Conservation (phyloP, 768 basidiomycete genomes). For the Boletus sp. region DNA sequence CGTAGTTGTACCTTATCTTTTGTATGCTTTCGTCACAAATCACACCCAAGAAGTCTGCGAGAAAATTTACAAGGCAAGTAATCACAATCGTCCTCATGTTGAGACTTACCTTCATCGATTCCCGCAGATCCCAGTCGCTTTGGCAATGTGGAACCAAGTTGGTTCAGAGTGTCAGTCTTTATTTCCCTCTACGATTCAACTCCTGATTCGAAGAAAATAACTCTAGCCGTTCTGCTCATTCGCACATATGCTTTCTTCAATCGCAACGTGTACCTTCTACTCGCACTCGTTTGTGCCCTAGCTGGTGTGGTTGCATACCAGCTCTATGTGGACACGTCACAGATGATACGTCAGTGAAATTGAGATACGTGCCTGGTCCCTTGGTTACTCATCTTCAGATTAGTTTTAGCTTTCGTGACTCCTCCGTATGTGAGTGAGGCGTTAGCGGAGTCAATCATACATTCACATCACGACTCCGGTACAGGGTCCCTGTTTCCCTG, state of each 20-base stretch:
- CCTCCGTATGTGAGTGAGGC: conserved; percentile 52
- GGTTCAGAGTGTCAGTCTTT: conserved; percentile 64
- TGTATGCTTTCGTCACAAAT: conserved; percentile 73
- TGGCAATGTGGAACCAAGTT: conserved; percentile 88
- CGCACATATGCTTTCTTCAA: conserved; percentile 88
- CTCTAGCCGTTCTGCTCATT: conserved; percentile 70
- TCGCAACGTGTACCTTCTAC: conserved; percentile 65
- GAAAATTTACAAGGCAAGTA: conserved; percentile 62
- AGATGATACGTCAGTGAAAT: conserved; percentile 64
- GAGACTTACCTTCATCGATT: background rate
- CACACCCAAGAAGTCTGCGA: conserved; percentile 64
- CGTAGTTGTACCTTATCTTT: conserved; percentile 71
- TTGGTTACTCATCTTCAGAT: conserved; percentile 11
- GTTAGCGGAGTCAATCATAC: background rate
- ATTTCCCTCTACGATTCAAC: background rate
- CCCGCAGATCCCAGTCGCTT: conserved; percentile 68
- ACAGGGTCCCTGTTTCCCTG: conserved; percentile 73
- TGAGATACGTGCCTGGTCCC: background rate
- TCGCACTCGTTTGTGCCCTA: conserved; percentile 61
- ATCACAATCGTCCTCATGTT: background rate
- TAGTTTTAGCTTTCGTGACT: conserved; percentile 65
- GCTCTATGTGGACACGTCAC: conserved; percentile 73
- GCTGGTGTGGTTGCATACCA: conserved; percentile 79
- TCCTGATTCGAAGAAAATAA: conserved; percentile 11
- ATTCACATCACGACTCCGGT: conserved; percentile 30